Conservation (phyloP, 2,329 filamentous ascomycete species). For the Penicillium corylophilum region DNA sequence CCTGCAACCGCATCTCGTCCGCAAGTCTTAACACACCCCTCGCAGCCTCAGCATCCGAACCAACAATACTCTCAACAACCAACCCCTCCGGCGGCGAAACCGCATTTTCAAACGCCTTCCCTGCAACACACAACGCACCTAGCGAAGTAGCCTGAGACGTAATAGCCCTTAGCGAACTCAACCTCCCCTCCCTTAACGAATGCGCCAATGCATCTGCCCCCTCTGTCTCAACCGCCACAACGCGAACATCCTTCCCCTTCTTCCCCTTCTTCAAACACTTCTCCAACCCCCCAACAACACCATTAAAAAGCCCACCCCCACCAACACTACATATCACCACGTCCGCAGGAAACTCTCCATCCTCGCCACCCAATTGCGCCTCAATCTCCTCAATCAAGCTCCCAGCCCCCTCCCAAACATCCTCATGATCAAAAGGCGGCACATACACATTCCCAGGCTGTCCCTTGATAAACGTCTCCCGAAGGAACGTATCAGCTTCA, state of each 20-base stretch:
- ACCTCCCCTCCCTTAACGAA: slow-evolving; percentile 52
- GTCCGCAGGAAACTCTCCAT: slow-evolving; percentile 51
- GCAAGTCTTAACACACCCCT: slow-evolving; percentile 71
- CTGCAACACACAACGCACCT: slow-evolving; percentile 65
- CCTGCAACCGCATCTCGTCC: slow-evolving; percentile 73
- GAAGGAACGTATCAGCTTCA: slow-evolving; percentile 66
- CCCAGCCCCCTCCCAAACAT: slow-evolving; percentile 37
- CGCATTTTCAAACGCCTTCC: slow-evolving; percentile 63
- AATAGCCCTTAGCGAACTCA: slow-evolving; percentile 65
- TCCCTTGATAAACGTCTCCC: slow-evolving; percentile 45
- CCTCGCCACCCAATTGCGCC: slow-evolving; percentile 30
- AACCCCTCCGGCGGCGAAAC: slow-evolving; percentile 37
- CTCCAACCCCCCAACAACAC: slow-evolving; percentile 65
- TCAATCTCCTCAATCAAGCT: slow-evolving; percentile 39
- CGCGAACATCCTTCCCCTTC: slow-evolving; percentile 26
- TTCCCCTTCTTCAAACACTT: slow-evolving; percentile 9
- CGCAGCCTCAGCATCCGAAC: slow-evolving; percentile 73
- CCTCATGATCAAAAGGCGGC: slow-evolving; percentile 40
- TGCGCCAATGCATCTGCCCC: slow-evolving; percentile 68
- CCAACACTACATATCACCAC: slow-evolving; percentile 75
- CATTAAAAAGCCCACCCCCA: slow-evolving; percentile 74
- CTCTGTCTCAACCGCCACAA: slow-evolving; percentile 71
- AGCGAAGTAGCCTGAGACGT: slow-evolving; percentile 71
- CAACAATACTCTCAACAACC: slow-evolving; percentile 58
- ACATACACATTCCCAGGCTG: slow-evolving; percentile 31